Conservation (phyloP, 768 basidiomycete species). For the Tulasnella sp. region DNA sequence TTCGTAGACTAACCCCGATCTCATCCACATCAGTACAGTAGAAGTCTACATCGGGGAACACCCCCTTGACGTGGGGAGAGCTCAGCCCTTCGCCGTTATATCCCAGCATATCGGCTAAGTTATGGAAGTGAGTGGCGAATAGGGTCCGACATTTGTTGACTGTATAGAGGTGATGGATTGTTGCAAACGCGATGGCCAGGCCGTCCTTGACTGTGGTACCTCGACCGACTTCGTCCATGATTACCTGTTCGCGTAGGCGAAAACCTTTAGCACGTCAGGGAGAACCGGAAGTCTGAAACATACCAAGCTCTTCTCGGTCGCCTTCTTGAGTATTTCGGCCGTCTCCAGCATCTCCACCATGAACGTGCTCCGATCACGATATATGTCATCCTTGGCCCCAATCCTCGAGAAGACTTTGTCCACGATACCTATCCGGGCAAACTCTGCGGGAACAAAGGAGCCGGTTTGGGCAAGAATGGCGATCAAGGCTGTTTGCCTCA, state of each 20-base stretch:
- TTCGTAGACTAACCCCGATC: slow-evolving; percentile 51
- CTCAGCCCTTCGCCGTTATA: slow-evolving; percentile 37
- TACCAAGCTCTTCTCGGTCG: slow-evolving; percentile 75
- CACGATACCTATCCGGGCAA: slow-evolving; percentile 69
- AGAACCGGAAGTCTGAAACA: slow-evolving; percentile 22
- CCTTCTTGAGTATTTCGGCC: slow-evolving; percentile 74
- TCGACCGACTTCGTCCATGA: slow-evolving; percentile 99
- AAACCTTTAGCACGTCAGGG: neutral
- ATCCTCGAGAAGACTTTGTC: slow-evolving; percentile 91
- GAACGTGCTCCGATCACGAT: slow-evolving; percentile 87
- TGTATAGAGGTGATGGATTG: slow-evolving; percentile 66
- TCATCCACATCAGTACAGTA: slow-evolving; percentile 86
- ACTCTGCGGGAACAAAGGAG: slow-evolving; percentile 84
- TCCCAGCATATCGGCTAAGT: slow-evolving; percentile 75
- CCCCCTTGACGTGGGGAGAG: slow-evolving; percentile 24
- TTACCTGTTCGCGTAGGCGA: slow-evolving; percentile 46
- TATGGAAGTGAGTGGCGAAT: slow-evolving; percentile 99
- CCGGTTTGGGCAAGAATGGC: slow-evolving; percentile 85
- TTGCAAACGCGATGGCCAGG: slow-evolving; percentile 85
- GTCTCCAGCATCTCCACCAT: slow-evolving; percentile 99
- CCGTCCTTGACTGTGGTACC: slow-evolving; percentile 91
- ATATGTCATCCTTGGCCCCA: slow-evolving; percentile 91
- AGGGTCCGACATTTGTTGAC: slow-evolving; percentile 70
- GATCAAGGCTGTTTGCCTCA: slow-evolving; percentile 86
- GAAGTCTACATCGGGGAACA: slow-evolving; percentile 59